These are phyloP conservation scores for Hura crepitans DNA, from an alignment of 441 rosid species.

Conservation along the genomic window DNA sequence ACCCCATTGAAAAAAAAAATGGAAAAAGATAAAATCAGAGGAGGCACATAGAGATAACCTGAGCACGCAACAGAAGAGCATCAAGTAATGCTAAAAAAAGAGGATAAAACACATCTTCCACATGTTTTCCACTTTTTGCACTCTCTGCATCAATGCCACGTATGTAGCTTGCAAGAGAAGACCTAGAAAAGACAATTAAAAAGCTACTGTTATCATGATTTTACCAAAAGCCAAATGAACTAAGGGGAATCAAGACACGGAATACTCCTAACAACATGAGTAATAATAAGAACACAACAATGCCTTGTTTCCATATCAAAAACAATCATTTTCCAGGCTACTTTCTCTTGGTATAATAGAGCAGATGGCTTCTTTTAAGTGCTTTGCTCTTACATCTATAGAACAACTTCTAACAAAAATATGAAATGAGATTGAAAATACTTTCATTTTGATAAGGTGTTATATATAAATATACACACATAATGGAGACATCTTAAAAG, in stretches of 20 bases:
- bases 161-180: slow-evolving; percentile 68
- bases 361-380: not conserved
- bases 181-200: slow-evolving; percentile 45
- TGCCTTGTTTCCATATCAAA: not conserved
- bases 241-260: not conserved
- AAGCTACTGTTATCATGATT: slow-evolving; percentile 10
- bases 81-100: slow-evolving; percentile 79
- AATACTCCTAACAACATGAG: slow-evolving; percentile 1
- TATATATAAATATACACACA: too few relatives aligned
- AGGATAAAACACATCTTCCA: slow-evolving; percentile 59
- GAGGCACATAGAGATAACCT: slow-evolving; percentile 44
- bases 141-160: slow-evolving; percentile 51
- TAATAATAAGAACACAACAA: not conserved
- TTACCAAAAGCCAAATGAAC: slow-evolving; percentile 4
- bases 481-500: not conserved
- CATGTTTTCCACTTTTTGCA: slow-evolving; percentile 45
- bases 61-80: slow-evolving; percentile 80
- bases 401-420: not conserved
- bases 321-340: not conserved
- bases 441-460: not conserved
- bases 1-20: not conserved
- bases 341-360: not conserved
- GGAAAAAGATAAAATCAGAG: not conserved
- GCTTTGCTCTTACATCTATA: not conserved
- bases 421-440: not conserved